Evolutionary conservation across 2,329 filamentous ascomycete species (phyloP).

Genomic region (Aspergillus persii): DNA sequence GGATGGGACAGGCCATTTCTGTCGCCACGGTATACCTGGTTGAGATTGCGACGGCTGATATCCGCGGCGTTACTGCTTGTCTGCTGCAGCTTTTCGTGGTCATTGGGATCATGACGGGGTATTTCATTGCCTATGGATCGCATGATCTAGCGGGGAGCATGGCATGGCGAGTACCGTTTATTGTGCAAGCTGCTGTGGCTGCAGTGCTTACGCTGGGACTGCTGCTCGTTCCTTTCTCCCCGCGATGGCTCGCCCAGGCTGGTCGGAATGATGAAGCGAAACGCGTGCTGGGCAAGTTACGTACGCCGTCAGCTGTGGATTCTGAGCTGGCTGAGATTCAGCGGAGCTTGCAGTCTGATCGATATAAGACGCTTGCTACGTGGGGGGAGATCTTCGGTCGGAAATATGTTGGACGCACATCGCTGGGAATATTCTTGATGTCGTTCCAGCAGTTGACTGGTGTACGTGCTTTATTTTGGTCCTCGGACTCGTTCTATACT

Average conservation of each 20-base stretch:
- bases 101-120: slow-evolving; percentile 13
- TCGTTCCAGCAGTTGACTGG: slow-evolving; percentile 16
- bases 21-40: slow-evolving; percentile 16
- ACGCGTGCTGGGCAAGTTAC: slow-evolving; percentile 1
- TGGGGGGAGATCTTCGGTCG: slow-evolving; percentile 12
- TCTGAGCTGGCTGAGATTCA: slow-evolving; percentile 18
- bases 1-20: slow-evolving; percentile 14
- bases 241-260: slow-evolving; percentile 12
- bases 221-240: slow-evolving; percentile 12
- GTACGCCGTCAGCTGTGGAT: slow-evolving; percentile 1
- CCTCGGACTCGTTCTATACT: not conserved
- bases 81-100: slow-evolving; percentile 13
- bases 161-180: slow-evolving; percentile 12
- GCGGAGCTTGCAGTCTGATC: slow-evolving; percentile 15
- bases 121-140: slow-evolving; percentile 13
- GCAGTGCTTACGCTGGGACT: slow-evolving; percentile 2
- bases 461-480: not conserved
- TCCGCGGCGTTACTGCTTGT: slow-evolving; percentile 14
- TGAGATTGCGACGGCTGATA: slow-evolving; percentile 10
- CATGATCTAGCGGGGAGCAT: slow-evolving; percentile 6
- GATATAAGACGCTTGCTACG: slow-evolving; percentile 8
- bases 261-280: slow-evolving; percentile 8
- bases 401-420: slow-evolving; percentile 13
- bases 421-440: slow-evolving; percentile 13
- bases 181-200: slow-evolving; percentile 11